Evolutionary conservation across 208 protist genomes (phyloP), one percentile per base, ranked within the genome.

Genomic region (Strigomonas galati): DNA sequence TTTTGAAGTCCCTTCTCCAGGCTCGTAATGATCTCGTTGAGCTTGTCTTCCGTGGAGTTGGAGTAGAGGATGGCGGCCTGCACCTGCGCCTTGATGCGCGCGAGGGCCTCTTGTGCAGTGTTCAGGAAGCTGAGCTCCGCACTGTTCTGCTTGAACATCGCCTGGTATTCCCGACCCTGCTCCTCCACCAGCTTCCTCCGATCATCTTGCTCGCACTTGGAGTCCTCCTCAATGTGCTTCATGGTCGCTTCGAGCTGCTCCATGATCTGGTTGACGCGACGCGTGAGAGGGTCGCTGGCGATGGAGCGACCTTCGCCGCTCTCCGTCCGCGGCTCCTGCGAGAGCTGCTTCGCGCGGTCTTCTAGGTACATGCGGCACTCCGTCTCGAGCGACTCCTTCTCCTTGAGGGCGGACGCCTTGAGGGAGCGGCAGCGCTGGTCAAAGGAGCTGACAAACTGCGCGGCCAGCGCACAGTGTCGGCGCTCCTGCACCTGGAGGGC

Each of bases 81-180:
- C 59, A 91, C 74, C 58, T 92, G 82, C 28, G 81, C 63, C 69
- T 87, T 89, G 21, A 95, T 71, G 12, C 78, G 69, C 26, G 85
- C 62, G 12, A 87, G 67, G 26, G 72, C 65, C 67, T 93, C 87
- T 72, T 95, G 86, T 54, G 89, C 52, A 0, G 48, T 43, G 10
- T 78, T 63, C 9, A 93, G 70, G 23, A 92, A 46, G 32, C 64
- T 60, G 52, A 93, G 72, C 78, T 95, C 86, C 19, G 76, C 80
- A 27, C 35, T 78, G 68, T 83, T 91, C 51, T 86, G 81, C 62
- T 78, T 59, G 60, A 62, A 78, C 15, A 71, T 69, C 0, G 19
- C 43, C 3, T 65, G 65, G 67, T 85, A 85, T 9, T 49, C 46
- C 26, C 30, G 53, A 4, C 64, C 44, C 37, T 55, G 31, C 31